These are phyloP conservation scores for Pichia gijzeniarum DNA, from an alignment of 805 yeast species.

Conservation along the genomic window DNA sequence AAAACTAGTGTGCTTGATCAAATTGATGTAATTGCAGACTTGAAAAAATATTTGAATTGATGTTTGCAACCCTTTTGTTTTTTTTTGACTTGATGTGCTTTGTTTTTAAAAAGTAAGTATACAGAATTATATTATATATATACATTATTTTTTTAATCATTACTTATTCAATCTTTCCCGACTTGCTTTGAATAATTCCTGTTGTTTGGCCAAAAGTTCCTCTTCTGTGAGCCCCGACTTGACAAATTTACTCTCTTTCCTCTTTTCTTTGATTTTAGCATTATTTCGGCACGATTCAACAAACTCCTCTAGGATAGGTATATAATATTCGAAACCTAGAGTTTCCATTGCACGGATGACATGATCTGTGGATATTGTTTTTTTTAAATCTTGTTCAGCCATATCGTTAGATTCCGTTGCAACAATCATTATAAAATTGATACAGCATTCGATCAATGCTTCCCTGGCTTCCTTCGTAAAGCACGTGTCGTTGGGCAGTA, in stretches of 20 bases:
- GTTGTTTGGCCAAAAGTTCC: conserved; percentile 86
- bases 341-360: conserved; percentile 84
- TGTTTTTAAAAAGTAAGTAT: no score
- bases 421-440: conserved; percentile 90
- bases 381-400: conserved; percentile 92
- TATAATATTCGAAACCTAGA: conserved; percentile 79
- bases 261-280: conserved; percentile 73
- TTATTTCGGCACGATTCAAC: conserved; percentile 83
- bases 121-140: background rate
- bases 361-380: conserved; percentile 95
- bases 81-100: no score
- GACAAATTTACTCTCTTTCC: conserved; percentile 87
- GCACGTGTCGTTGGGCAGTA: conserved; percentile 79
- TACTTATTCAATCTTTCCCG: conserved; percentile 30
- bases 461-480: conserved; percentile 93
- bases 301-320: conserved; percentile 74
- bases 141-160: background rate
- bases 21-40: conserved; percentile 29
- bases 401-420: conserved; percentile 93
- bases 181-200: conserved; percentile 68
- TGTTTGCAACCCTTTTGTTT: no score
- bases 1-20: conserved; percentile 28
- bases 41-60: conserved; percentile 20
- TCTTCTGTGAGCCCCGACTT: conserved; percentile 90
- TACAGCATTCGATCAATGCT: conserved; percentile 91